Base-by-base conservation (phyloP, 2,329 filamentous ascomycete species). In the Cladosporium sp. region DNA sequence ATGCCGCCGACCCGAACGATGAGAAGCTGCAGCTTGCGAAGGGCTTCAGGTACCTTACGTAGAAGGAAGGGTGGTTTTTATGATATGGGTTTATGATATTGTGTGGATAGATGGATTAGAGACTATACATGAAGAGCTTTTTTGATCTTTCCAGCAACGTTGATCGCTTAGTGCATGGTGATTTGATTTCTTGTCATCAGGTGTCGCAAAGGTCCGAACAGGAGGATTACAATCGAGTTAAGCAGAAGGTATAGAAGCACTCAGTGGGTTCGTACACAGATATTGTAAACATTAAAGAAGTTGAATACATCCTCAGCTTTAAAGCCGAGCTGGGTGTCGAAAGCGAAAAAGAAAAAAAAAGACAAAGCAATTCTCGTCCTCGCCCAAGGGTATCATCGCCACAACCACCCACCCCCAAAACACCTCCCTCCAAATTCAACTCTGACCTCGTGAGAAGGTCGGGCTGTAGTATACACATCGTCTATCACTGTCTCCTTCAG, bases 1-100 rank as follows among this genome's bases (percentile, higher is more conserved):
- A 64, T 26, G 61, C 30, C 12, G 61, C 47, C 6, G 61, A 64
- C n/a, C 61, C 61, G 4, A 54, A 55, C 30, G 61, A 64, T 8
- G 61, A 64, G 61, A 64, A 64, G 61, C n/a, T 54, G 61, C 49
- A 57, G 51, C 36, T 64, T n/a, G 51, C 49, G 4, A 64, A 64
- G 61, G 61, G 61, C 15, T 64, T 64, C 51, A 55, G 61, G 18
- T 64, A 64, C 21, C 61, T 64, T 12, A 52, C 55, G 83, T 62
- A 54, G 38, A 47, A n/a, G 10, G 34, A 24, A 12, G 34, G 1
- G 34, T 4, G n/a, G n/a, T 10, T 18, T 18, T 41, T 15, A 58
- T 14, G 55, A 58, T 21, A 38, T 36, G 24, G 55, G 24, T 41
- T 26, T 26, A 58, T 11, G 55, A 58, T 26, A 36, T 4, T 14